Evolutionary conservation across 2,329 filamentous ascomycete species (phyloP).

Genomic region (Epichloe gansuensis): DNA sequence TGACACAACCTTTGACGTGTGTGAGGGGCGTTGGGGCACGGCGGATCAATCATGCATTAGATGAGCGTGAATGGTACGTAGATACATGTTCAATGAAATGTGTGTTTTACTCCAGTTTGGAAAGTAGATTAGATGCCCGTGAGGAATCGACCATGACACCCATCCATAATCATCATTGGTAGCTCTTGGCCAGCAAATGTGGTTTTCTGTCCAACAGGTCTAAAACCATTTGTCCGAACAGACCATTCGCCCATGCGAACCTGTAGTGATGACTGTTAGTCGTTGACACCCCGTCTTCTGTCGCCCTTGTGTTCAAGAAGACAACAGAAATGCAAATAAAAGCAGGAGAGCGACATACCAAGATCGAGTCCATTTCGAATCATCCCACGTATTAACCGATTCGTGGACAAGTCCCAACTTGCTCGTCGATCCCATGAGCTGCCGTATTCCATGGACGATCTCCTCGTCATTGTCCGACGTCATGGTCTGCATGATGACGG

Average conservation of each 20-base stretch:
- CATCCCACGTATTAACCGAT: slow-evolving; percentile 24
- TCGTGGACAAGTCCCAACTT: slow-evolving; percentile 71
- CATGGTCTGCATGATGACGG: slow-evolving; percentile 63
- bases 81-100: too few relatives aligned
- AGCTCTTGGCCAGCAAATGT: slow-evolving; percentile 40
- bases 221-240: slow-evolving; percentile 74
- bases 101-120: too few relatives aligned
- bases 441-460: slow-evolving; percentile 50
- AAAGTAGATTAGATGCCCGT: too few relatives aligned
- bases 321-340: not conserved
- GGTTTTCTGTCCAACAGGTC: slow-evolving; percentile 65
- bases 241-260: slow-evolving; percentile 81
- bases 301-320: not conserved
- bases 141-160: too few relatives aligned
- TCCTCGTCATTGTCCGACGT: slow-evolving; percentile 65
- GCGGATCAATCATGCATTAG: not conserved
- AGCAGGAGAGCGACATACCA: slow-evolving; percentile 16
- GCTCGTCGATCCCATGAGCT: slow-evolving; percentile 56
- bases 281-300: too few relatives aligned
- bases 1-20: slow-evolving; percentile 15
- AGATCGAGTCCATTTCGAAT: slow-evolving; percentile 21
- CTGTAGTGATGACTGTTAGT: slow-evolving; percentile 25
- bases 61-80: not conserved
- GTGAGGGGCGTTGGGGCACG: not conserved
- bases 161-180: slow-evolving; percentile 21